These are phyloP conservation scores for Blumeriella jaapii DNA, from an alignment of 2,329 filamentous ascomycete species.

Conservation along the genomic window DNA sequence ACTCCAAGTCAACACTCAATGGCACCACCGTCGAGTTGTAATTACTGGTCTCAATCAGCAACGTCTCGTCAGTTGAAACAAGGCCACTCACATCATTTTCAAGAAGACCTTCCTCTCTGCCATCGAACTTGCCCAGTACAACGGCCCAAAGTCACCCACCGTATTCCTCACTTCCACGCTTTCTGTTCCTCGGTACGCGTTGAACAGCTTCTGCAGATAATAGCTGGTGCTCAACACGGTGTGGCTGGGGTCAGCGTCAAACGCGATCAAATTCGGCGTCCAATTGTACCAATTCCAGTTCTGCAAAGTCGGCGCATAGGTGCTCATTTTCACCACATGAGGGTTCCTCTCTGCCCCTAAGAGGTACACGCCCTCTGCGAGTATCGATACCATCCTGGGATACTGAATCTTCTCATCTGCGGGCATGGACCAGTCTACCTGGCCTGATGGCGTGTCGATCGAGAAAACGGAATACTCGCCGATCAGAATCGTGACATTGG, in stretches of 20 bases:
- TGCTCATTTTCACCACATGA: conserved; percentile 28
- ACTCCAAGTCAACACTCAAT: conserved; percentile 10
- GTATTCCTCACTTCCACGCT: conserved; percentile 15
- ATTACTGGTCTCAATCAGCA: conserved; percentile 8
- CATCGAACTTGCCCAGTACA: conserved; percentile 28
- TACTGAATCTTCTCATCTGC: conserved; percentile 13
- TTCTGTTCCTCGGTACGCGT: conserved; percentile 16
- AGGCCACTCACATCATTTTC: conserved; percentile 16
- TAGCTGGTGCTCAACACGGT: conserved; percentile 18
- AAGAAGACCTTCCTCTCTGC: conserved; percentile 12
- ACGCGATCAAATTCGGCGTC: conserved; percentile 20
- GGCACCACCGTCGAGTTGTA: conserved; percentile 10
- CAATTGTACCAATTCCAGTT: conserved; percentile 26
- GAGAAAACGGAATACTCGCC: conserved; percentile 17
- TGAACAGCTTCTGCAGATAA: conserved; percentile 22
- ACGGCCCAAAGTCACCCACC: conserved; percentile 12
- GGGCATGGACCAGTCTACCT: conserved; percentile 11
- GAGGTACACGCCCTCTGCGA: conserved; percentile 18
- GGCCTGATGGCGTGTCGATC: conserved; percentile 9
- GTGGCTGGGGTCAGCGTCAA: conserved; percentile 15
- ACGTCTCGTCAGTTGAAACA: background rate
- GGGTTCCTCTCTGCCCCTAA: conserved; percentile 26
- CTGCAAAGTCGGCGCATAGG: conserved; percentile 29
- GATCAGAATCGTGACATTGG: conserved; percentile 15
- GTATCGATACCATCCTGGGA: conserved; percentile 12